Conservation (phyloP, 306 rosid genomes). For the Elaeagnus macrophylla region DNA sequence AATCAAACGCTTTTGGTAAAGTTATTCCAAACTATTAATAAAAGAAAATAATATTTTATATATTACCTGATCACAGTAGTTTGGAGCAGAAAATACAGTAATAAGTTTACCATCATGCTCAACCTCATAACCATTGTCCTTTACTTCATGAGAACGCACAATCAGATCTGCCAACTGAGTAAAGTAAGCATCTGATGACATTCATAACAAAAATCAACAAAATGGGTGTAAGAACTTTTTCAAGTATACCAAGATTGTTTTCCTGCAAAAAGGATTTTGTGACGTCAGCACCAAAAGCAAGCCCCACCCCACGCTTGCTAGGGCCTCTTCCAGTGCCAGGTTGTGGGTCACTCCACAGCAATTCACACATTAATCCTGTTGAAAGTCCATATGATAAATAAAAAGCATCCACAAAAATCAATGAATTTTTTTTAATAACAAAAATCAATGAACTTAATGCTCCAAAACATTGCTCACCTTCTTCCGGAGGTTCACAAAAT, state of each 20-base stretch:
- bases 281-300: constrained; percentile 84
- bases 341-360: constrained; percentile 99
- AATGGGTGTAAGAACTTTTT: constrained; percentile 1
- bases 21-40: neutral
- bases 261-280: constrained; percentile 82
- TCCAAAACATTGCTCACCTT: constrained; percentile 45
- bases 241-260: constrained; percentile 67
- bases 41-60: neutral
- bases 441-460: constrained; percentile 1
- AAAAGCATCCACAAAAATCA: constrained; percentile 6
- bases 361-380: constrained; percentile 94
- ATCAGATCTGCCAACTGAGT: constrained; percentile 58
- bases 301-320: constrained; percentile 98
- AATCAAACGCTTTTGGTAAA: neutral
- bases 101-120: constrained; percentile 97
- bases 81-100: constrained; percentile 99
- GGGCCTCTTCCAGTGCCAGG: constrained; percentile 93
- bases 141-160: constrained; percentile 98
- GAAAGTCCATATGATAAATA: constrained; percentile 13
- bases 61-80: constrained; percentile 97
- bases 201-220: constrained; percentile 10
- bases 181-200: constrained; percentile 3
- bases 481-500: constrained; percentile 98
- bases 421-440: too few species aligned
- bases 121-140: constrained; percentile 95